These are phyloP conservation scores for Podila epigama DNA, from an alignment of 192 early-diverging fungal genomes.

Conservation along the genomic window DNA sequence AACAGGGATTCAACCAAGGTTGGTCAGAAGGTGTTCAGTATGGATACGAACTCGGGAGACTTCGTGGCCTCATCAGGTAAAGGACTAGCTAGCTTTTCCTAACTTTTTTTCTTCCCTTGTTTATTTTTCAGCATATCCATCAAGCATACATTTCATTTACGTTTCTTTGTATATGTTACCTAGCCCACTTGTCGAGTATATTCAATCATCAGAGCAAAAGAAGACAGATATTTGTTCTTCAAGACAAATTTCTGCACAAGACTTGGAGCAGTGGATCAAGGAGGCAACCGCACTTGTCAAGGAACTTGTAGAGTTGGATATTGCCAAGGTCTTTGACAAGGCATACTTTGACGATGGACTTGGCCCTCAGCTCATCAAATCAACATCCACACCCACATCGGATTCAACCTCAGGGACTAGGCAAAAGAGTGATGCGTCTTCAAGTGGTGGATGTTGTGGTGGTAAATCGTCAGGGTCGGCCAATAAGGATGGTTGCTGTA, in stretches of 20 bases:
- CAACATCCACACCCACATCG: not conserved
- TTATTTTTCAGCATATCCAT: too few relatives aligned
- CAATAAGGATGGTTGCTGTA: slow-evolving; percentile 12
- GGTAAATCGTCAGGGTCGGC: not conserved
- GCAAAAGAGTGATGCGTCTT: not conserved
- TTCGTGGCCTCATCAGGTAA: slow-evolving; percentile 64
- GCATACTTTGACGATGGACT: slow-evolving; percentile 38
- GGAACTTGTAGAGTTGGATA: slow-evolving; percentile 36
- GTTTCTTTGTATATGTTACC: too few relatives aligned
- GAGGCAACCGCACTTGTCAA: slow-evolving; percentile 15
- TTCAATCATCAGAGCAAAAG: slow-evolving; percentile 9
- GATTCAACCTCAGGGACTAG: not conserved
- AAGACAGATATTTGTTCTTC: not conserved
- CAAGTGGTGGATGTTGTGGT: slow-evolving; percentile 15
- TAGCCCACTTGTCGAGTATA: slow-evolving; percentile 29
- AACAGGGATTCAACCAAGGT: slow-evolving; percentile 69
- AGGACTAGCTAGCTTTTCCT: not conserved
- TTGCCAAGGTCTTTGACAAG: slow-evolving; percentile 44
- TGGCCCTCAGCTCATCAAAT: too few relatives aligned
- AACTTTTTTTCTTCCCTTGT: not conserved
- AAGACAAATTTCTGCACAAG: not conserved
- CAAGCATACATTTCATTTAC: not conserved
- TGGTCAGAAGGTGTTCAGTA: slow-evolving; percentile 62
- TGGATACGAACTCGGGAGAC: slow-evolving; percentile 57
- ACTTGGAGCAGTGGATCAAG: slow-evolving; percentile 20